Evolutionary conservation across 75 land plant species (phyloP).

Genomic region (Picea glauca): DNA sequence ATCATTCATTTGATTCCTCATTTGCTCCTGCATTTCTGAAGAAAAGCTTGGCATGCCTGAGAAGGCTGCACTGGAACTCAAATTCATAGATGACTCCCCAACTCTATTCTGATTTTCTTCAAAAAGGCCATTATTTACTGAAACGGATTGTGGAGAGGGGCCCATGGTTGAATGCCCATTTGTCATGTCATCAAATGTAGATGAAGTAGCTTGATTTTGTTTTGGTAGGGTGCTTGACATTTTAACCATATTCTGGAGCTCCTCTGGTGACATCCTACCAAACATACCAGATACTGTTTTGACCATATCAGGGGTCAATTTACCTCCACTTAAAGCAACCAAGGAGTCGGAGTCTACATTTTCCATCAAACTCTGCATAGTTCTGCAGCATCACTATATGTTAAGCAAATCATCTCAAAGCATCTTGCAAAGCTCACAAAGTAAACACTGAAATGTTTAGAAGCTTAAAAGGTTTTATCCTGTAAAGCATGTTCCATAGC

Average conservation of each 20-base stretch:
- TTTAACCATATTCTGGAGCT: conserved; percentile 80
- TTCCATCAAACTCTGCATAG: conserved; percentile 68
- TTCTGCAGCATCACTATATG: conserved; percentile 26
- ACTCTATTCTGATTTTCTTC: conserved; percentile 20
- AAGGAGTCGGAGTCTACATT: conserved; percentile 59
- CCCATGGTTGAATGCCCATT: conserved; percentile 14
- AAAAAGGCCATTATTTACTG: not conserved
- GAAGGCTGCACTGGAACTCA: conserved; percentile 14
- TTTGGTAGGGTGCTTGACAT: conserved; percentile 51
- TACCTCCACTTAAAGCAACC: conserved; percentile 56
- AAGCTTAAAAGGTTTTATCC: not conserved
- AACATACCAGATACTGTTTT: conserved; percentile 73
- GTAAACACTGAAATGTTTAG: not conserved
- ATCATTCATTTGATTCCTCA: conserved; percentile 87
- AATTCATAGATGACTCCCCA: conserved; percentile 13
- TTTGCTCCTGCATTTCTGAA: conserved; percentile 71
- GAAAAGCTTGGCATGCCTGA: conserved; percentile 33
- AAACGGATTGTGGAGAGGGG: conserved; percentile 7
- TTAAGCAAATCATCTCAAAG: not conserved
- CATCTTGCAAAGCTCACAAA: not conserved
- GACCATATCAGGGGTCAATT: conserved; percentile 81
- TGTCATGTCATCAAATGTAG: conserved; percentile 3
- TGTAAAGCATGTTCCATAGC: not conserved
- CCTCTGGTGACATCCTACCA: conserved; percentile 80
- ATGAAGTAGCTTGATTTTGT: conserved; percentile 12